Base-by-base conservation (phyloP, 2,329 filamentous ascomycete species). In the Botryotinia globosa region DNA sequence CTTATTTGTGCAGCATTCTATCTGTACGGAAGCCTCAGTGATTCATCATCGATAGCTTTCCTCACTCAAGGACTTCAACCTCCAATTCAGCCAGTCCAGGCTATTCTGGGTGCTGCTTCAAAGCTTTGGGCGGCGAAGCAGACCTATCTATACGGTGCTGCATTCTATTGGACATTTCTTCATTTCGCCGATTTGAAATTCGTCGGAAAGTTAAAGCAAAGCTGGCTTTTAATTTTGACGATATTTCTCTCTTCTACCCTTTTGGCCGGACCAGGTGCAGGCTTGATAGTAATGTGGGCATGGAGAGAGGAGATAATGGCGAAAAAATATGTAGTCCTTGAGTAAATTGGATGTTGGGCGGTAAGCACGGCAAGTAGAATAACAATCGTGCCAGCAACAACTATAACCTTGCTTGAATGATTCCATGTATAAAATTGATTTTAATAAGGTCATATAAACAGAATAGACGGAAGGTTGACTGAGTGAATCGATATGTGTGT, bases 231-330 rank as follows among this genome's bases (percentile, higher is more conserved):
- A 22, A 74, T 81, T 34, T 2, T 80, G 7, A 73, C 71, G 2
- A 34, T 75, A 18, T 75, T 76, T 48, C 66, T 74, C 5, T 67
- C 58, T 1, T 74, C 69, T 25, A 76, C 77, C 9, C 14, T 79
- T 3, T 69, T 78, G 34, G 65, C 74, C 34, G 81, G 81, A 1
- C 79, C 81, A 48, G 80, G 81, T 58, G 79, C 79, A 18, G 76
- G 76, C 4, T 73, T 81, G 69, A 75, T 76, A 14, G 72, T 74
- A 22, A 78, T 77, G 73, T 82, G 80, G 80, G 74, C 78, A 18
- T 82, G 79, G 77, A 80, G 82, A 73, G 82, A 83, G 70, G 79
- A 81, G 58, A 75, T 76, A 8, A 71, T 83, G 63, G 79, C 80
- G 0, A 73, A 59, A 64, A 69, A 69, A n/a, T 32, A 58, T 42